Percentiles rank a stretch among this genome's conserved stretches.
Conservation (phyloP, 805 yeast species). For the Starmerella powellii region DNA sequence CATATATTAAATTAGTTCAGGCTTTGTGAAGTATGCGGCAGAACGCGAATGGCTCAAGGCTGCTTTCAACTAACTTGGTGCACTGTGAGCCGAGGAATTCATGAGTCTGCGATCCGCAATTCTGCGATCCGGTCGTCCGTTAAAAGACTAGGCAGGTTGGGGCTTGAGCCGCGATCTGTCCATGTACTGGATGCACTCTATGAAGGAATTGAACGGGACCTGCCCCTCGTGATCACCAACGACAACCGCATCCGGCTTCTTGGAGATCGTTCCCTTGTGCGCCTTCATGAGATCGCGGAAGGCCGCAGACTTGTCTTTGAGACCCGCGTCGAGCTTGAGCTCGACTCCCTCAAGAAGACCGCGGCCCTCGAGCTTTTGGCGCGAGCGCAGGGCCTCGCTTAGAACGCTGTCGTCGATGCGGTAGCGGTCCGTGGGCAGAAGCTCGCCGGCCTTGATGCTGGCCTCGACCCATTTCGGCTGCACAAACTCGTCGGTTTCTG, state of each 20-base stretch:
- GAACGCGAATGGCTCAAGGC: too few relatives aligned
- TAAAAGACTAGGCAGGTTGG: too few relatives aligned
- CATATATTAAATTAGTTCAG: too few relatives aligned
- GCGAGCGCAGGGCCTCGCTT: conserved; percentile 8
- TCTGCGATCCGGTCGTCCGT: too few relatives aligned
- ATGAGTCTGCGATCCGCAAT: too few relatives aligned
- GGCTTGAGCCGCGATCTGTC: too few relatives aligned
- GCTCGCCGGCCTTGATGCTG: conserved; percentile 18
- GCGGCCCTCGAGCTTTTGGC: conserved; percentile 9
- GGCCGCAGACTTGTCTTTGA: conserved; percentile 49
- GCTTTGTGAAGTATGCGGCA: too few relatives aligned
- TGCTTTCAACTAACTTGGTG: too few relatives aligned
- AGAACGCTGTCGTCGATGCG: conserved; percentile 16
- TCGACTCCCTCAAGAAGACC: conserved; percentile 38
- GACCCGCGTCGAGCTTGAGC: conserved; percentile 44
- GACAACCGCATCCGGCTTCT: background rate
- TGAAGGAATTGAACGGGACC: conserved; percentile 13
- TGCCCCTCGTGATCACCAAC: conserved; percentile 13
- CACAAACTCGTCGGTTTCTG: conserved; percentile 33
- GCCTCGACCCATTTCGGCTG: conserved; percentile 24
- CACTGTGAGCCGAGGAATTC: too few relatives aligned
- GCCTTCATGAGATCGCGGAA: conserved; percentile 45
- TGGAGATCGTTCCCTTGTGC: conserved; percentile 44
- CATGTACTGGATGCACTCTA: conserved; percentile 20
- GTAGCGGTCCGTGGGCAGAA: conserved; percentile 21